Evolutionary conservation across 2,329 filamentous ascomycete species (phyloP).

Genomic region (Apiospora arundinis): DNA sequence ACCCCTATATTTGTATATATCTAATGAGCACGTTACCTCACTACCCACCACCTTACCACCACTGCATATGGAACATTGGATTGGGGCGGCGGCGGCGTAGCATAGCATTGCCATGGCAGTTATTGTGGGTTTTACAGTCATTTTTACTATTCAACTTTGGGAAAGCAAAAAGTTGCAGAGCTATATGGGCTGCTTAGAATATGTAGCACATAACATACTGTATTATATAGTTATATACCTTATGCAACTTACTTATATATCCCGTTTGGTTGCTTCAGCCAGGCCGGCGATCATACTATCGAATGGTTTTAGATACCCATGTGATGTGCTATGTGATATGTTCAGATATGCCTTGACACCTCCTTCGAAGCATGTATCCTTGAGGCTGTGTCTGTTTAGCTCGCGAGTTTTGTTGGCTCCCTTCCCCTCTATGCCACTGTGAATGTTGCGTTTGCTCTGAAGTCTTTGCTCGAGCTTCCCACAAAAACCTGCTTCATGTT

Average conservation of each 20-base stretch:
- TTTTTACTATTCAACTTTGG: background rate
- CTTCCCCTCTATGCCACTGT: slow-evolving; percentile 45
- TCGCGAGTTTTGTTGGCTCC: too few species aligned
- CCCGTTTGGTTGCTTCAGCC: background rate
- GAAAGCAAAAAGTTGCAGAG: slow-evolving; percentile 1
- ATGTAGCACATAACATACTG: background rate
- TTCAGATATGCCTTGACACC: background rate
- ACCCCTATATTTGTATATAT: slow-evolving; percentile 7
- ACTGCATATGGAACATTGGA: slow-evolving; percentile 9
- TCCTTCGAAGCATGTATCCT: background rate
- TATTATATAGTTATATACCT: slow-evolving; percentile 9
- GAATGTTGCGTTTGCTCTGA: slow-evolving; percentile 62
- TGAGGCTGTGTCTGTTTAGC: too few species aligned
- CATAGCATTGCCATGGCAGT: slow-evolving; percentile 14
- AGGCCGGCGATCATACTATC: background rate
- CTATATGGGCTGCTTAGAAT: background rate
- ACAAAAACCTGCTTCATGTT: slow-evolving; percentile 44
- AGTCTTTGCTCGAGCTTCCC: slow-evolving; percentile 64
- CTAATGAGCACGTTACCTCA: slow-evolving; percentile 14
- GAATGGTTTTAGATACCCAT: background rate
- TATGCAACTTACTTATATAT: background rate
- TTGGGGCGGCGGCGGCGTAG: background rate
- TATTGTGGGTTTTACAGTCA: slow-evolving; percentile 13
- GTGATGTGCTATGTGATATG: background rate
- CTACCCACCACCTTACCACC: slow-evolving; percentile 2